Evolutionary conservation across 78 protist genomes (phyloP).

Genomic region (Isochrysis galbana): DNA sequence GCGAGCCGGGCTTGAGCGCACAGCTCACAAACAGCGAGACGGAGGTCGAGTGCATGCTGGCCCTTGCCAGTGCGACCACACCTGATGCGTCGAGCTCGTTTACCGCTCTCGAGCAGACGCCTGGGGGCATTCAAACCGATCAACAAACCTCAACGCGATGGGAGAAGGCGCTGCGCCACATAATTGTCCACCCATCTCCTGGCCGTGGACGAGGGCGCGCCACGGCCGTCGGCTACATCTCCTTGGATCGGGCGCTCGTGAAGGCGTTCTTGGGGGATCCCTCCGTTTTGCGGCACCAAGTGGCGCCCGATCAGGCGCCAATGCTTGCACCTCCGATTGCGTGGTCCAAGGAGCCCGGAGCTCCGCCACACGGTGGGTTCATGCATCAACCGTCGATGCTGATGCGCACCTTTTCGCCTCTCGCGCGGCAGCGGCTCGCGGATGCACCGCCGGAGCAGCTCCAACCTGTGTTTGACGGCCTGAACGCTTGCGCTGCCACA

Average conservation of each 20-base stretch:
- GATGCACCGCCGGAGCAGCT: neutral
- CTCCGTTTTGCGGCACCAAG: neutral
- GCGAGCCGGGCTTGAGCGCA: neutral
- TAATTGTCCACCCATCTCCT: neutral
- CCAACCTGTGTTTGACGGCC: neutral
- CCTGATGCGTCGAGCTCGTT: neutral
- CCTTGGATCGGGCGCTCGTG: neutral
- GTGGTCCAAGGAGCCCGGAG: neutral
- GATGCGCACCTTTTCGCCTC: neutral
- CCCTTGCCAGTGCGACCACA: neutral
- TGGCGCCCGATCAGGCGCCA: neutral
- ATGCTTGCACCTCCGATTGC: neutral
- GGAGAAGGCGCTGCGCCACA: neutral
- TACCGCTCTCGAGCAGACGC: neutral
- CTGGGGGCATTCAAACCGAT: too few relatives aligned
- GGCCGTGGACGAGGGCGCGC: too few relatives aligned
- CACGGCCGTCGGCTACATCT: neutral
- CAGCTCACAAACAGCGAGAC: neutral
- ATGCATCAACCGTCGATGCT: neutral
- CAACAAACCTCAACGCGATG: too few relatives aligned
- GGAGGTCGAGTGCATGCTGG: neutral
- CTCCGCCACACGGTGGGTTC: neutral
- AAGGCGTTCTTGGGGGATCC: neutral
- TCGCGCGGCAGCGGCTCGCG: neutral
- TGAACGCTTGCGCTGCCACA: conserved; percentile 57